phyloP scores from a whole-genome alignment of 495 filamentous ascomycete species.

The Trichoderma orchidacearum region DNA sequence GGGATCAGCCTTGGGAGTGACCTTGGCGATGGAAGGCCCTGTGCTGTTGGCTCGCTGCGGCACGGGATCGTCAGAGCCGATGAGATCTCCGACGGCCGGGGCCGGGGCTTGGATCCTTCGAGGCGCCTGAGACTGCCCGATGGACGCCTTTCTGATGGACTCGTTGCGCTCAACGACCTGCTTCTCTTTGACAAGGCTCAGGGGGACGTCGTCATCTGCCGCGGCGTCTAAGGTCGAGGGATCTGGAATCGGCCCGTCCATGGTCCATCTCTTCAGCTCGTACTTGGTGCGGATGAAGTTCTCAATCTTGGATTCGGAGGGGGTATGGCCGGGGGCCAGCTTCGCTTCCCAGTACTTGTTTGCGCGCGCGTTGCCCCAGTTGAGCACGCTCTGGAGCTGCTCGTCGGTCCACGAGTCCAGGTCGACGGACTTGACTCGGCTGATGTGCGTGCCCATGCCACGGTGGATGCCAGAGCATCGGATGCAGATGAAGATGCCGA shows the following conservation, averaged over 20 bases:
- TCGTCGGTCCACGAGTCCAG: constrained; percentile 97
- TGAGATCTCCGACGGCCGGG: constrained; percentile 32
- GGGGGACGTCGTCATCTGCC: constrained; percentile 67
- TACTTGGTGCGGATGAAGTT: constrained; percentile 99
- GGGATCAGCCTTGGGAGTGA: constrained; percentile 48
- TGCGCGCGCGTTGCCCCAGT: constrained; percentile 88
- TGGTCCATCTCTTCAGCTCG: constrained; percentile 93
- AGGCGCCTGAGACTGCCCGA: constrained; percentile 17
- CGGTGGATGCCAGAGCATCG: constrained; percentile 96
- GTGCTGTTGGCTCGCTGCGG: constrained; percentile 41
- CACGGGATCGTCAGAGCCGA: constrained; percentile 26
- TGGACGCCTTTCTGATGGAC: constrained; percentile 27
- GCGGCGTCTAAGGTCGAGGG: constrained; percentile 72
- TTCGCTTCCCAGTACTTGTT: constrained; percentile 99
- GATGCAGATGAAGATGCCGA: constrained; percentile 93
- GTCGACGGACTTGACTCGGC: constrained; percentile 93
- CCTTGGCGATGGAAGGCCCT: constrained; percentile 46
- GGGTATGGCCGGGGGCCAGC: constrained; percentile 79
- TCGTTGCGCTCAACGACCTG: constrained; percentile 34
- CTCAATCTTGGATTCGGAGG: constrained; percentile 96
- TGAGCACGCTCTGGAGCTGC: constrained; percentile 79
- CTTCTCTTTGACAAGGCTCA: constrained; percentile 45
- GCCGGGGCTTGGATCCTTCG: constrained; percentile 10
- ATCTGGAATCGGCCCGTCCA: constrained; percentile 91
- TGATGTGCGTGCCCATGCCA: constrained; percentile 98